Conservation (phyloP, 1,284 basidiomycete species). For the Cronartium quercuum region DNA sequence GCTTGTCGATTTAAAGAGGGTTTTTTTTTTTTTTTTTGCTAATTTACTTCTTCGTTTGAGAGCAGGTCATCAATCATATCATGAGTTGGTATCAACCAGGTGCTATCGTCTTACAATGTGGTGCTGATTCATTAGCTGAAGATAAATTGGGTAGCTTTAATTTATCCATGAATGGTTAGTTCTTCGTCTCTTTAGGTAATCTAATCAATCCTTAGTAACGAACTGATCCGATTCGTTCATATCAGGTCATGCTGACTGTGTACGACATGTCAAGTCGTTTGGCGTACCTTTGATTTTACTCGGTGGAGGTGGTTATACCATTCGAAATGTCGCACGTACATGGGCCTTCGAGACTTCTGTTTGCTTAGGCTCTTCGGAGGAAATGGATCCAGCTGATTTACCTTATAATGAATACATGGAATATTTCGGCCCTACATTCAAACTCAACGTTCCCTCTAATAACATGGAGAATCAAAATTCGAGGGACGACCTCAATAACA, state of each 20-base stretch:
- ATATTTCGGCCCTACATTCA: constrained; percentile 93
- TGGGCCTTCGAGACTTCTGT: constrained; percentile 98
- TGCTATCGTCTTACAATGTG: constrained; percentile 88
- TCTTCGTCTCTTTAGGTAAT: not conserved
- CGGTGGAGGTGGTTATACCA: constrained; percentile 93
- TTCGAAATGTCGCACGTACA: constrained; percentile 79
- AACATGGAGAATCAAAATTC: constrained; percentile 94
- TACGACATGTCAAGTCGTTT: constrained; percentile 75
- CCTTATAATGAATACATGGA: constrained; percentile 53
- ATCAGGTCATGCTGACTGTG: constrained; percentile 73
- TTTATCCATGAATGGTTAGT: constrained; percentile 75
- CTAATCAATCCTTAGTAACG: not conserved
- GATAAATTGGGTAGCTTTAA: constrained; percentile 98
- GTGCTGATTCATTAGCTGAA: constrained; percentile 87
- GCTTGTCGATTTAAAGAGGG: not conserved
- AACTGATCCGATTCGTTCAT: not conserved
- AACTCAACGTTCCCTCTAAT: constrained; percentile 80
- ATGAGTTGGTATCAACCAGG: constrained; percentile 85
- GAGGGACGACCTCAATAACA: constrained; percentile 72
- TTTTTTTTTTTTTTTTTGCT: not conserved
- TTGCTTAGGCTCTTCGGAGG: constrained; percentile 64
- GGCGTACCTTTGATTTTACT: constrained; percentile 83
- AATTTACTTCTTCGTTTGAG: not conserved
- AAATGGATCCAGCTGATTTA: constrained; percentile 63
- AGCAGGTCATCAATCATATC: constrained; percentile 72